A percentile compares a stretch with the other conserved stretches of the same genome.
Evolutionary conservation across 345 rosid genomes (phyloP).

Genomic region (Eucalyptus globulus): DNA sequence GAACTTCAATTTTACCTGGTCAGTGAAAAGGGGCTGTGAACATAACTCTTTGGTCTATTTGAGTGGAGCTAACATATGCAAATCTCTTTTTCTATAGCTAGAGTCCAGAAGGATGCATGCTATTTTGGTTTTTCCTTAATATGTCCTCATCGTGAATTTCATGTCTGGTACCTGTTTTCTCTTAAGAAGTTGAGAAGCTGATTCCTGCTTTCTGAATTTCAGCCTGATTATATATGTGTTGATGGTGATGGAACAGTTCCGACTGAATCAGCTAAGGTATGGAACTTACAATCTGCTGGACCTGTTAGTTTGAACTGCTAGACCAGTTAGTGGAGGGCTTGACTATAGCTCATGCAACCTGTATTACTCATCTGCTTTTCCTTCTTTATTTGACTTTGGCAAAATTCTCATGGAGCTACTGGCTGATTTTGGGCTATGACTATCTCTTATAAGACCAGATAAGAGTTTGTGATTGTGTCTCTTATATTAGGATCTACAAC

Average conservation of each 20-base stretch:
- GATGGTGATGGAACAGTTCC: slow-evolving; percentile 99
- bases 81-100: not conserved
- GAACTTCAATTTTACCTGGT: slow-evolving; percentile 58
- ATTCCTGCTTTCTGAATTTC: slow-evolving; percentile 10
- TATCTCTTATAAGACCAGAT: not conserved
- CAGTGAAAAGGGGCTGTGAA: not conserved
- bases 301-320: not conserved
- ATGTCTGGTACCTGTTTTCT: not conserved
- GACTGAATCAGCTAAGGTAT: slow-evolving; percentile 77
- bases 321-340: not conserved
- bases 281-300: not conserved
- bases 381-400: not conserved
- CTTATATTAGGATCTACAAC: not conserved
- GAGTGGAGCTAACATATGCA: not conserved
- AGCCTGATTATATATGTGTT: slow-evolving; percentile 73
- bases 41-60: not conserved
- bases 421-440: not conserved
- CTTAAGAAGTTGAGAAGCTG: not conserved
- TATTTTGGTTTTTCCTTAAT: not conserved
- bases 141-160: not conserved
- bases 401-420: not conserved
- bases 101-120: not conserved
- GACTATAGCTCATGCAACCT: not conserved
- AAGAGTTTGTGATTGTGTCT: not conserved
- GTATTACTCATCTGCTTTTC: not conserved